Evolutionary conservation across 345 rosid species (phyloP).

Genomic region (Eutrema yunnanense): DNA sequence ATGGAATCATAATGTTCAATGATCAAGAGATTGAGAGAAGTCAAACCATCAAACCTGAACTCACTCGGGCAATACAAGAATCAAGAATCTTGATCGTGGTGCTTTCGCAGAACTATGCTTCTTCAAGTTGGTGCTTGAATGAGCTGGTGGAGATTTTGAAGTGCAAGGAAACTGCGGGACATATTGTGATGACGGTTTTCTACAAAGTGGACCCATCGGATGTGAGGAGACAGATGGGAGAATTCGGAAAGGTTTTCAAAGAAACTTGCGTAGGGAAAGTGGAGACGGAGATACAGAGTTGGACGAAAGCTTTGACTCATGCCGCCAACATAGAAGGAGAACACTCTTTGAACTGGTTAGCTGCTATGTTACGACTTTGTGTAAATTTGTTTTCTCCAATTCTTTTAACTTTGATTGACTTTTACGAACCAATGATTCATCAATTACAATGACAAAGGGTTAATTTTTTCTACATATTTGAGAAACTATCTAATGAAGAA

Average conservation of each 20-base stretch:
- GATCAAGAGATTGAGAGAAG: conserved; percentile 7
- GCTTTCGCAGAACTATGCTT: conserved; percentile 13
- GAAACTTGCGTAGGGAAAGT: background rate
- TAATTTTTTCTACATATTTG: no score
- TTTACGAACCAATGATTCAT: background rate
- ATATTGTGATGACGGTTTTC: background rate
- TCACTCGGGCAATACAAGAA: background rate
- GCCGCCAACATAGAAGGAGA: background rate
- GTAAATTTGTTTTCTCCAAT: background rate
- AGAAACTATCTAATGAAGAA: no score
- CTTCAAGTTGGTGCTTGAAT: conserved; percentile 19
- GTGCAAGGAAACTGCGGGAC: background rate
- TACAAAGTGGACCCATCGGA: background rate
- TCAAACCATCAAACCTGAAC: background rate
- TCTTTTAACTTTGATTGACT: background rate
- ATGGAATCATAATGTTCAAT: background rate
- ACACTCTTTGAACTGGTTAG: background rate
- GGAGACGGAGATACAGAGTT: background rate
- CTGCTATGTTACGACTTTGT: background rate
- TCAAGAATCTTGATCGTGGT: background rate
- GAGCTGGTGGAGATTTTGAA: conserved; percentile 5
- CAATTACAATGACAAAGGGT: background rate
- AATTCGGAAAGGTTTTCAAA: background rate
- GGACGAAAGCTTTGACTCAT: background rate
- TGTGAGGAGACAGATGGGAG: background rate